These are phyloP conservation scores for Saxispiralis lemnorum DNA, from an alignment of 495 filamentous ascomycete genomes.

Conservation along the genomic window DNA sequence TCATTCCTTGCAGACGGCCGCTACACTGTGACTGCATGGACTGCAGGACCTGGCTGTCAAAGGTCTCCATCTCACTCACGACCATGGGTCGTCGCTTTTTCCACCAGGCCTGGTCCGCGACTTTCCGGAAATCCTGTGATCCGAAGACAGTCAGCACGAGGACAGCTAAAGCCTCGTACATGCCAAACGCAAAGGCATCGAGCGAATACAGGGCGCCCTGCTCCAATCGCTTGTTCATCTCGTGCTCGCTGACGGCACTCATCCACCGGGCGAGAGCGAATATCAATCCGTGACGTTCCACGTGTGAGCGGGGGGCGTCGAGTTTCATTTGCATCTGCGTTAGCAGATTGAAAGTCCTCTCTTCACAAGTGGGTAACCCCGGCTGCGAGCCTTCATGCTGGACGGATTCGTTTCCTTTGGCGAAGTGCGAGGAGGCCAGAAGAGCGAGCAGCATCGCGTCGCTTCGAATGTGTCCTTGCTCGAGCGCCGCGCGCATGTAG, in stretches of 20 bases:
- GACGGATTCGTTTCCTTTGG: not conserved
- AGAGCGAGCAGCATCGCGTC: constrained; percentile 3
- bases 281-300: not conserved
- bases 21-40: constrained; percentile 9
- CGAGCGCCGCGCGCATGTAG: constrained; percentile 2
- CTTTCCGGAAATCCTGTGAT: not conserved
- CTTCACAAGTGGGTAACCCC: constrained; percentile 10
- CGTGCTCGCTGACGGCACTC: constrained; percentile 2
- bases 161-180: constrained; percentile 8
- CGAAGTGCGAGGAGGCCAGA: not conserved
- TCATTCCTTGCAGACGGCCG: constrained; percentile 7
- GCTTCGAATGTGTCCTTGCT: not conserved
- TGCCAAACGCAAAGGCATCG: constrained; percentile 1
- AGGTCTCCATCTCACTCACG: constrained; percentile 7
- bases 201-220: constrained; percentile 4
- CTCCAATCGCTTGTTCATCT: constrained; percentile 6
- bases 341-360: constrained; percentile 10
- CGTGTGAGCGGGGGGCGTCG: not conserved
- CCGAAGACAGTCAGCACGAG: constrained; percentile 6
- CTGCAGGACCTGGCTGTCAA: constrained; percentile 11
- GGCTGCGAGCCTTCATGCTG: not conserved
- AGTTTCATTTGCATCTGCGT: constrained; percentile 2
- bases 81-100: constrained; percentile 2
- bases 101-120: constrained; percentile 10
- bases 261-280: constrained; percentile 8